Conservation (phyloP, 1,284 basidiomycete species). For the Ceraceosorus guamensis region DNA sequence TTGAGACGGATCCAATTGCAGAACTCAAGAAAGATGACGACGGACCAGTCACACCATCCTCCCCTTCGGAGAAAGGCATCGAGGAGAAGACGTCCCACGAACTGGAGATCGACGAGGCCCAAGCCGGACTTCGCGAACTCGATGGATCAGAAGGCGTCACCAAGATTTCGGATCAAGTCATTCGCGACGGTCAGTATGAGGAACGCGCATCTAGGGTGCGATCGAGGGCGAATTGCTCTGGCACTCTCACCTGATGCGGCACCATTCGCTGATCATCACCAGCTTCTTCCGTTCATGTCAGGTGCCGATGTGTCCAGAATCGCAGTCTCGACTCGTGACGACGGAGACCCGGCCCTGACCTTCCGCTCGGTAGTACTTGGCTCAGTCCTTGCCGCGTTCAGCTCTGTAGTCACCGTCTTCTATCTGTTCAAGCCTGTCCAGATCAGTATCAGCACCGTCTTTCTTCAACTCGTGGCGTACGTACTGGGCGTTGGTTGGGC, state of each 20-base stretch:
- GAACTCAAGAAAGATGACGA: no score
- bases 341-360: slow-evolving; percentile 58
- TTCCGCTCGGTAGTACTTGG: slow-evolving; percentile 59
- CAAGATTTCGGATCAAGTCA: no score
- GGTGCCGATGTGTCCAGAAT: slow-evolving; percentile 58
- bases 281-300: neutral
- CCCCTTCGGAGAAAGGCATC: neutral
- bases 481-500: slow-evolving; percentile 57
- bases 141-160: no score
- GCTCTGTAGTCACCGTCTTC: slow-evolving; percentile 52
- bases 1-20: no score
- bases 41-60: neutral
- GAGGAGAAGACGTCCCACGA: neutral
- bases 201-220: neutral
- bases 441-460: slow-evolving; percentile 56
- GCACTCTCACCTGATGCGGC: neutral
- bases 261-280: neutral
- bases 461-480: slow-evolving; percentile 59
- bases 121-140: no score
- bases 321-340: slow-evolving; percentile 60
- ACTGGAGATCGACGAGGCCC: no score
- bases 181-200: neutral
- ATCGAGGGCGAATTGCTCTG: neutral
- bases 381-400: slow-evolving; percentile 58
- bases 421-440: slow-evolving; percentile 59